Evolutionary conservation across 306 rosid genomes (phyloP).

Genomic region (Rubus parviflorus): DNA sequence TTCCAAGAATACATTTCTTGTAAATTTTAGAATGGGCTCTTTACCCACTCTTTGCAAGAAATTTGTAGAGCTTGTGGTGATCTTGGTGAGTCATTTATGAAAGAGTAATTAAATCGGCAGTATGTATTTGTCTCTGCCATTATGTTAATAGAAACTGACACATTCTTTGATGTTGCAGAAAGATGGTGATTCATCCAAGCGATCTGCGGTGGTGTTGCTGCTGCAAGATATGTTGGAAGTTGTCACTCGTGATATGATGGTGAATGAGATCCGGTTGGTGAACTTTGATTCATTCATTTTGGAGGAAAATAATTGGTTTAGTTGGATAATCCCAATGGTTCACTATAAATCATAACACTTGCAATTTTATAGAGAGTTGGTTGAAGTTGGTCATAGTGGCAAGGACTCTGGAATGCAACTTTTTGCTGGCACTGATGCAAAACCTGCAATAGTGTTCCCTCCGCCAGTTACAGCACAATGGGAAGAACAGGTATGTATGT

Average conservation of each 20-base stretch:
- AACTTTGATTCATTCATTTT: conserved; percentile 26
- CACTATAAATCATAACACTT: conserved; percentile 12
- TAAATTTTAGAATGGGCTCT: conserved; percentile 81
- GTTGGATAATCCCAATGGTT: not conserved
- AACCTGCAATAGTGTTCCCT: conserved; percentile 76
- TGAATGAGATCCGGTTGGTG: conserved; percentile 75
- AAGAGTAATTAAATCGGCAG: conserved; percentile 21
- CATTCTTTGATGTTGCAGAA: conserved; percentile 57
- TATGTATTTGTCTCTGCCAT: conserved; percentile 21
- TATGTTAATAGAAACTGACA: conserved; percentile 24
- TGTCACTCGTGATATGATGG: conserved; percentile 95
- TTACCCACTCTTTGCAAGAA: conserved; percentile 81
- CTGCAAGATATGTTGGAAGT: conserved; percentile 98
- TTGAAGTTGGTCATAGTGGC: conserved; percentile 74
- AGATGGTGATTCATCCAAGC: conserved; percentile 61
- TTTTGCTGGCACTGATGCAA: conserved; percentile 85
- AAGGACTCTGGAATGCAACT: conserved; percentile 92
- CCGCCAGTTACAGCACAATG: conserved; percentile 84
- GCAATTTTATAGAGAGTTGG: conserved; percentile 64
- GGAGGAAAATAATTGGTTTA: conserved; percentile 11
- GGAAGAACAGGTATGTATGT: conserved; percentile 82
- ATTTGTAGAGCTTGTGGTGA: conserved; percentile 84
- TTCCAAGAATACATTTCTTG: conserved; percentile 72
- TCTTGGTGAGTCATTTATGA: conserved; percentile 64
- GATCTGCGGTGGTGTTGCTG: conserved; percentile 66